Base-by-base conservation (phyloP, 139 green algal genomes). In the Chlamydomonas incerta region DNA sequence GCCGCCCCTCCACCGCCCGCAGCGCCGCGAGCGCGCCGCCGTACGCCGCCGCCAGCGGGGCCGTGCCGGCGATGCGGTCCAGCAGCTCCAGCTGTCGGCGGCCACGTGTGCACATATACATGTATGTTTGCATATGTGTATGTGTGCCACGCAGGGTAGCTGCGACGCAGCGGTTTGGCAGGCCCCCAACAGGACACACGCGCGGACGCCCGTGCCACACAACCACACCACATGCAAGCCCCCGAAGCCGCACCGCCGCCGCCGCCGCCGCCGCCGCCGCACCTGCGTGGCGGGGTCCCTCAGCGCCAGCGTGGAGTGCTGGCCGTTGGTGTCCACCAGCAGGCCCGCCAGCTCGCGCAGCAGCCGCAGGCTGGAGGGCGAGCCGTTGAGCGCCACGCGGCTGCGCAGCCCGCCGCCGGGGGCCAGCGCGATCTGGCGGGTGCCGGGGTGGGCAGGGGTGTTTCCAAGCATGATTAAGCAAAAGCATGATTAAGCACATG, bases 321-420 rank as follows among this genome's bases (percentile, higher is more conserved):
- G 96, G 0, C 94, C 96, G 87, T 99, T 99, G 26, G 96, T 83
- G 60, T 99, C 96, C 63, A 98, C 94, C 65, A 99, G 90, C 68
- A 92, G 26, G 0, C 41, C 73, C 3, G 90, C 93, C 41, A 99
- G 65, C 74, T 92, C 91, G 0, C 95, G 89, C 92, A 98, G 87
- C 80, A 96, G 87, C 3, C 96, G 93, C 58, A 98, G 90, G 26
- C 93, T 94, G 50, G 92, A 93, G 4, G 92, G 47, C 23, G 37
- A 79, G 20, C 94, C 94, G 73, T 98, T 97, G 23, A 99, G 80
- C 52, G 88, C 95, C 69, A 93, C 96, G 41, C 92, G 86, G 83
- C 89, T 95, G 76, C 88, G 89, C 37, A 87, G 82, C 20, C 69
- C 74, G 34, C 81, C 80, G n/a, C 29, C 60, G 33, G 72, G 31